Base-by-base conservation (phyloP, 2,329 filamentous ascomycete species). In the Colletotrichum sp. region DNA sequence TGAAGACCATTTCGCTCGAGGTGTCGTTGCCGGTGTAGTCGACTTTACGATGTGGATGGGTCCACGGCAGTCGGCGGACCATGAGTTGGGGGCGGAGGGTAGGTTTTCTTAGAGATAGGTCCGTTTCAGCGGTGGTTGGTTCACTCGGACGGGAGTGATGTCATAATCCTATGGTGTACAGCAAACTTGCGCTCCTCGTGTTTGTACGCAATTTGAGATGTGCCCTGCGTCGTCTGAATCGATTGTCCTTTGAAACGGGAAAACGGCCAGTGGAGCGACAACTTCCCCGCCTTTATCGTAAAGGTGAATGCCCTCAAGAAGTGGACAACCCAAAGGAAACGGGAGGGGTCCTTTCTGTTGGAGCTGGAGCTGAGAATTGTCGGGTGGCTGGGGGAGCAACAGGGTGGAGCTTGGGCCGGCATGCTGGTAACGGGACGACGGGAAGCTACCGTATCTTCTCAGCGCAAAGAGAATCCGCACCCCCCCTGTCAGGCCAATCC, bases 11-110 rank as follows among this genome's bases (percentile, higher is more conserved):
- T 12, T 26, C 30, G 21, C 21, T 73, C 2, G 38, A 24, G 52
- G n/a, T 28, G 26, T 24, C 7, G 28, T 63, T 16, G 36, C 55
- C 18, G 56, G 30, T 32, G 73, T 67, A 65, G 56, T 38, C 52
- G 52, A 71, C 65, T 76, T 70, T 70, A 7, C 76, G 66, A 24
- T 77, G 56, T 13, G 74, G 67, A 73, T 74, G 74, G 24, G 68
- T 70, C 69, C 67, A 76, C 66, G 76, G 70, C 14, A 77, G 70
- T 18, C 62, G 75, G 56, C 76, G 76, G 59, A 69, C 76, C 67
- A 77, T 71, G 66, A 26, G 66, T 32, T 38, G 28, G 18, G 26
- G 36, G 24, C 3, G 12, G 18, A 34, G 10, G 4, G 10, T n/a
- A 73, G n/a, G 63, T 58, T 64, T 52, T 24, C 21, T 12, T 7